phyloP scores from a whole-genome alignment of 83 land plant species.

The Picea abies region DNA sequence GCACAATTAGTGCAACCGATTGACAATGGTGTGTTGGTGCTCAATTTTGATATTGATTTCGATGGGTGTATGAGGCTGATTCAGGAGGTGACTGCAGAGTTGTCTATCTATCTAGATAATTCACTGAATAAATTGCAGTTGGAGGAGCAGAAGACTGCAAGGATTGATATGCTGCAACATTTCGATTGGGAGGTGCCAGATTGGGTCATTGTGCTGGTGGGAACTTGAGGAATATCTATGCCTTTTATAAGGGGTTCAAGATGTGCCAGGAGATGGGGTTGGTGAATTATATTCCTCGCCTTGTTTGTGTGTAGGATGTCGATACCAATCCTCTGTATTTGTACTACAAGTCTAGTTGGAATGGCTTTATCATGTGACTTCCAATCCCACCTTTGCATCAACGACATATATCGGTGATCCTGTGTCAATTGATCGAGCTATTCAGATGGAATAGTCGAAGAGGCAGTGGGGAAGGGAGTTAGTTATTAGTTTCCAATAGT shows the following conservation, averaged over 20 bases:
- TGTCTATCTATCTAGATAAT: constrained; percentile 71
- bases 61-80: constrained; percentile 53
- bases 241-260: constrained; percentile 65
- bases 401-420: constrained; percentile 83
- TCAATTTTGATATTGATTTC: too few relatives aligned
- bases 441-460: constrained; percentile 69
- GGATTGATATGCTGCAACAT: too few relatives aligned
- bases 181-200: too few relatives aligned
- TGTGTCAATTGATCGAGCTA: constrained; percentile 66
- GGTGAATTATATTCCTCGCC: constrained; percentile 57
- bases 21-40: too few relatives aligned
- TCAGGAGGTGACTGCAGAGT: constrained; percentile 67
- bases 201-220: too few relatives aligned
- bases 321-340: constrained; percentile 70
- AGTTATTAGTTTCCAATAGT: too few relatives aligned
- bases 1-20: too few relatives aligned
- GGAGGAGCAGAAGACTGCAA: too few relatives aligned
- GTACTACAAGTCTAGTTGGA: constrained; percentile 45
- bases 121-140: constrained; percentile 51
- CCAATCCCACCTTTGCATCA: constrained; percentile 57
- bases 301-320: constrained; percentile 75
- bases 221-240: too few relatives aligned
- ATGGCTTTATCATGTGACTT: constrained; percentile 8
- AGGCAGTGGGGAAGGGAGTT: constrained; percentile 17
- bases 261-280: constrained; percentile 71